Evolutionary conservation across 331 rosid genomes (phyloP), one percentile per base, ranked within the genome.

Genomic region (Pyrus hybrid): DNA sequence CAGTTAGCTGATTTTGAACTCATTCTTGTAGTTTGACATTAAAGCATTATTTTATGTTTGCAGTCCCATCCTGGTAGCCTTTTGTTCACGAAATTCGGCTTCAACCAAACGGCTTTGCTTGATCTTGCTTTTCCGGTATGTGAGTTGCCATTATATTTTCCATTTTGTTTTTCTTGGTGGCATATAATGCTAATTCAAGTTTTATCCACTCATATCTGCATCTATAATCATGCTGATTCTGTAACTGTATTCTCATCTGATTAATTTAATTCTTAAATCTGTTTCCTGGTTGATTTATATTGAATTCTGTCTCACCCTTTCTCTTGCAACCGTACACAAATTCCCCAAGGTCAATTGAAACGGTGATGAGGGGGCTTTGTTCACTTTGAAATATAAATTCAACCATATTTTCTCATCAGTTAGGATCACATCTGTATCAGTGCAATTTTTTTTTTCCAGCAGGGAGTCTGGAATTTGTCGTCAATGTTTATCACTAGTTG

Each of bases 101-200:
- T 91, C 85, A 91, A 85, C 82, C 96, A 91, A 82, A 87, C 97
- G 11, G 92, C 96, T 22, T 82, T 90, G 26, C 93, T 94, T 77
- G 98, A 94, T 87, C 96, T 93, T 85, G 93, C 98, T 70, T 88
- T 91, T 77, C 97, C 96, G 93, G 98, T 94, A 87, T 71, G 79
- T 65, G 68, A 75, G 56, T 61, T 57, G 1, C 62, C 41, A 5
- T 8, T 22, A 21, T 74, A 60, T n/a, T 32, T 65, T 54, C 32
- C 65, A 4, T 71, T 71, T 32, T 32, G 3, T 53, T 71, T 14
- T 57, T 57, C 43, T 21, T 32, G 11, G 43, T 35, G 12, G 43
- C 43, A 35, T 35, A 12, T 2, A 35, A 37, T 37, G 45, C 45
- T 37, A 8, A 37, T 37, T 4, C 45, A 37, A 8, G 4, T 9